Percentiles rank a stretch among this genome's conserved stretches.
These are phyloP conservation scores for Basipetospora chlamydospora DNA, from an alignment of 2,329 filamentous ascomycete genomes.

Conservation along the genomic window DNA sequence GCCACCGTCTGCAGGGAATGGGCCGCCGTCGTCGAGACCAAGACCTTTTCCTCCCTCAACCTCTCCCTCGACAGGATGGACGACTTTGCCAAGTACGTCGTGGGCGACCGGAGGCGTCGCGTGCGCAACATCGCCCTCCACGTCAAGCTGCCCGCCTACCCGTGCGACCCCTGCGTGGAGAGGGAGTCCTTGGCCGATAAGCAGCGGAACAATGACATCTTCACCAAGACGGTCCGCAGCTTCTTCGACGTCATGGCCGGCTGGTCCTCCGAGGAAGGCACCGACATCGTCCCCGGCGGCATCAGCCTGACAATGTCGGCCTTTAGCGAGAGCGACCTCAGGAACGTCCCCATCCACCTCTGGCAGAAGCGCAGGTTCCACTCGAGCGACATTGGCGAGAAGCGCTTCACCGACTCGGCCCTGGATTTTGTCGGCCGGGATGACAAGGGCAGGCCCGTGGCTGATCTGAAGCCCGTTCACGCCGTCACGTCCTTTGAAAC, in stretches of 20 bases:
- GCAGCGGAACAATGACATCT: constrained; percentile 7
- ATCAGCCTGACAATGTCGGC: constrained; percentile 9
- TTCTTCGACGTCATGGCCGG: constrained; percentile 8
- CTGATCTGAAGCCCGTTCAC: constrained; percentile 34
- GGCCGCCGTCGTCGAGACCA: constrained; percentile 7
- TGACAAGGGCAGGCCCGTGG: constrained; percentile 47
- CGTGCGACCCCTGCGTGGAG: constrained; percentile 5
- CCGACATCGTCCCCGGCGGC: constrained; percentile 9
- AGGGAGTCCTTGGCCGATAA: constrained; percentile 9
- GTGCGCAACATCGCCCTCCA: constrained; percentile 6
- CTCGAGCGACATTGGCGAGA: constrained; percentile 10
- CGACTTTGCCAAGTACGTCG: constrained; percentile 3
- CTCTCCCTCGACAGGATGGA: constrained; percentile 3
- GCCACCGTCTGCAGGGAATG: constrained; percentile 8
- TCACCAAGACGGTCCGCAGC: constrained; percentile 5
- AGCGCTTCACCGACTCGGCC: constrained; percentile 33
- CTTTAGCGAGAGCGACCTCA: constrained; percentile 11
- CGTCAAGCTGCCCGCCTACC: constrained; percentile 5
- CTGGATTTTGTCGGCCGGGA: constrained; percentile 47
- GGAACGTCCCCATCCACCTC: constrained; percentile 9
- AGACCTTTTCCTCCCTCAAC: constrained; percentile 6
- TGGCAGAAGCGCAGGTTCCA: constrained; percentile 11
- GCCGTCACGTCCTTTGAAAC: constrained; percentile 10
- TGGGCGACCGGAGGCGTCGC: constrained; percentile 3
- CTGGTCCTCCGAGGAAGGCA: constrained; percentile 9